A percentile compares a stretch with the other conserved stretches of the same genome.
Conservation (phyloP, 2,329 filamentous ascomycete species). For the Epichloe uncinata region DNA sequence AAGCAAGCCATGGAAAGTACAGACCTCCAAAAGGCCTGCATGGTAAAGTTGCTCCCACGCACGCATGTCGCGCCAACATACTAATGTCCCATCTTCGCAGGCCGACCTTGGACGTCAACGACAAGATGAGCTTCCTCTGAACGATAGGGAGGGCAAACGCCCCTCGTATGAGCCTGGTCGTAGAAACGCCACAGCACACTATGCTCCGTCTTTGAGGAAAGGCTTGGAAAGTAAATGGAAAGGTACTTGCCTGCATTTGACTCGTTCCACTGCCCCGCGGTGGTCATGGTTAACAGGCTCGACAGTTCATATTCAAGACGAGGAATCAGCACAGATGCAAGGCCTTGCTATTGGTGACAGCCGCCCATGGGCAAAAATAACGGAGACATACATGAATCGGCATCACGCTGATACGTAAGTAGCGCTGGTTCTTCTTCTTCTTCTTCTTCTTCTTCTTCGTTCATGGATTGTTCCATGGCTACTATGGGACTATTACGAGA, state of each 20-base stretch:
- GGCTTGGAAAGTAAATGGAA: conserved; percentile 9
- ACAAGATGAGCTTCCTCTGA: conserved; percentile 12
- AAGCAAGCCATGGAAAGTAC: not conserved
- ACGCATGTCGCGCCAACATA: not conserved
- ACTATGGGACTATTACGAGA: too few species aligned
- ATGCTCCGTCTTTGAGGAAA: conserved; percentile 6
- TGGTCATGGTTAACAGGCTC: not conserved
- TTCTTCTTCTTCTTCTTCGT: not conserved
- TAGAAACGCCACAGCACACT: conserved; percentile 6
- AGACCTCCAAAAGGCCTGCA: conserved; percentile 1
- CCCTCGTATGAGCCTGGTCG: conserved; percentile 8
- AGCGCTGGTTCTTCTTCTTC: not conserved
- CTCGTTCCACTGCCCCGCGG: not conserved
- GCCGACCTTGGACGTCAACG: conserved; percentile 12
- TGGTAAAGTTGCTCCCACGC: not conserved
- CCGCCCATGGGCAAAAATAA: conserved; percentile 11
- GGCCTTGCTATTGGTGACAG: conserved; percentile 10
- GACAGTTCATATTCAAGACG: conserved; percentile 10
- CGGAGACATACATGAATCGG: conserved; percentile 3
- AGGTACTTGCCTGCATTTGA: conserved; percentile 4
- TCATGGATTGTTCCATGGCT: not conserved
- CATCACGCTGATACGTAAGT: conserved; percentile 7
- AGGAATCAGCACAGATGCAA: conserved; percentile 12
- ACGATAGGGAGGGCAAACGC: conserved; percentile 5
- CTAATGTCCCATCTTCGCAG: conserved; percentile 5